Evolutionary conservation across 495 filamentous ascomycete genomes (phyloP), one percentile per base, ranked within the genome.

Genomic region (Xanthoparmelia taractica): DNA sequence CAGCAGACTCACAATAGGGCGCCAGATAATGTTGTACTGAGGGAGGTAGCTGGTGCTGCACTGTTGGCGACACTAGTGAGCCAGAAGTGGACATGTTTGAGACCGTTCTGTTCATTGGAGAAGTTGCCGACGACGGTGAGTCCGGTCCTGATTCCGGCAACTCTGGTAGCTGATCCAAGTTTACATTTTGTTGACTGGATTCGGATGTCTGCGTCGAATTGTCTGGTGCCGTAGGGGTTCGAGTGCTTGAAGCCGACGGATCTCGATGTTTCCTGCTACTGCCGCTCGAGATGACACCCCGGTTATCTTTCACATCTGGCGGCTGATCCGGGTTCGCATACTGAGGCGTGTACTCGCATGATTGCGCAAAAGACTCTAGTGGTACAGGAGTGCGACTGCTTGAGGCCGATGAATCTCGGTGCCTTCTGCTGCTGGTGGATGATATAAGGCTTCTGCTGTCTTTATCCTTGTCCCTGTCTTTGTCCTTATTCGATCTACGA

Each of bases 111-210:
- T 63, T 48, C 31, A 68, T 43, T 17, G 66, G 68, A 34, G 68
- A 70, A 40, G 37, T 61, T 10, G 55, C 33, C 6, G 66, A 60
- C 13, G 68, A 68, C 7, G 68, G 64, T 20, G 66, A 68, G 11
- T 47, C 64, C 17, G 66, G 61, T 18, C 65, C 68, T 17, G 68
- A 69, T 65, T 67, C 64, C 13, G 66, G 66, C 55, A 70, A 58
- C 25, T 67, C 41, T 4, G 68, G 68, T 18, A 70, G 57, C 40
- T 70, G 68, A 54, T 70, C 68, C 17, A 68, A 55, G 29, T 38
- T 60, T 17, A 66, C 57, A 54, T 65, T 66, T 31, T 57, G 50
- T 27, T 62, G 61, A 8, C 25, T 61, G 58, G 29, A 43, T 20
- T 60, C 54, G 10, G 62, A 57, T 20, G 45, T 23, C 20, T 64